Evolutionary conservation across 805 yeast genomes (phyloP).

Genomic region (Brettanomyces bruxellensis): DNA sequence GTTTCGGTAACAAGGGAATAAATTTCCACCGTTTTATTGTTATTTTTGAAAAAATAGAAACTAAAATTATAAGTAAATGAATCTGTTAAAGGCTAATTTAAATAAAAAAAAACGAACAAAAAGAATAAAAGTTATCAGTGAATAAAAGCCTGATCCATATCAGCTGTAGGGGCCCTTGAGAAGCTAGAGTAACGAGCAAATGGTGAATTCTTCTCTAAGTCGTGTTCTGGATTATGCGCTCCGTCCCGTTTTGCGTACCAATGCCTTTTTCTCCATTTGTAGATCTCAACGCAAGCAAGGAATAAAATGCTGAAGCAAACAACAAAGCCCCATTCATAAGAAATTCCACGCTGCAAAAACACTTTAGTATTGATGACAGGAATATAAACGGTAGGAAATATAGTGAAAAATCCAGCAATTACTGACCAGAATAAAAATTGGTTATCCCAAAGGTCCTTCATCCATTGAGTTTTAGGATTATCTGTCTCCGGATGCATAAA

Average conservation of each 20-base stretch:
- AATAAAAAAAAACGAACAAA: not conserved
- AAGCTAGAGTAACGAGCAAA: slow-evolving; percentile 54
- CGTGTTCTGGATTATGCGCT: slow-evolving; percentile 53
- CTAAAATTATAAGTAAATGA: not conserved
- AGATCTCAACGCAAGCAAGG: slow-evolving; percentile 52
- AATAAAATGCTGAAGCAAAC: slow-evolving; percentile 50
- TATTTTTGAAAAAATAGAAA: not conserved
- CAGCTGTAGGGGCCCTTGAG: slow-evolving; percentile 41
- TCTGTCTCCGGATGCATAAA: slow-evolving; percentile 59
- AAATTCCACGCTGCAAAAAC: slow-evolving; percentile 62
- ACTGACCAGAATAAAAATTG: slow-evolving; percentile 79
- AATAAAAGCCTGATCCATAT: slow-evolving; percentile 7
- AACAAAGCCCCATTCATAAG: slow-evolving; percentile 76
- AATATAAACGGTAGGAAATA: slow-evolving; percentile 77
- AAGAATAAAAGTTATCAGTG: not conserved
- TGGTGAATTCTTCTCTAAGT: slow-evolving; percentile 53
- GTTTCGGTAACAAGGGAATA: slow-evolving; percentile 22
- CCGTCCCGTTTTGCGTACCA: slow-evolving; percentile 33
- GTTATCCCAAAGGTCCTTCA: slow-evolving; percentile 61
- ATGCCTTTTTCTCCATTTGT: slow-evolving; percentile 58
- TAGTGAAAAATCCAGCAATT: slow-evolving; percentile 55
- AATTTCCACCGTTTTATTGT: not conserved
- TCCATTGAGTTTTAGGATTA: slow-evolving; percentile 50
- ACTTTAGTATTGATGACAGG: slow-evolving; percentile 80
- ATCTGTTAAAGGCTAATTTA: too few species aligned